Evolutionary conservation across 1,284 basidiomycete genomes (phyloP).

Genomic region (Sanghuangporus baumii): DNA sequence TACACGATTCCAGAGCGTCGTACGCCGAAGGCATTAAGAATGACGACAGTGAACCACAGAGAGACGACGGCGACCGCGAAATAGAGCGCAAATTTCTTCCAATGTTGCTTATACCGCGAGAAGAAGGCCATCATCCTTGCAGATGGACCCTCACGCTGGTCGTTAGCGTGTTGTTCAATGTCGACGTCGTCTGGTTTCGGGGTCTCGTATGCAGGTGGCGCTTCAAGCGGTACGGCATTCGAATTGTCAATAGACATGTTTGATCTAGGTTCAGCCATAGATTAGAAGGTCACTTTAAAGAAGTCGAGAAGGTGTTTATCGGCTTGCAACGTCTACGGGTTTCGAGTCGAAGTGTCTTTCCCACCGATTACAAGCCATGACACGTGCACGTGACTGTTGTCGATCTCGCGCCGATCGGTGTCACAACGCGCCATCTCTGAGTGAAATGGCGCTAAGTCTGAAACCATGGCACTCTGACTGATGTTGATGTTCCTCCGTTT

Average conservation of each 20-base stretch:
- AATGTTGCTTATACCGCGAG: not conserved
- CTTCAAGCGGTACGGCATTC: not conserved
- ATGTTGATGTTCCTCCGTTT: not conserved
- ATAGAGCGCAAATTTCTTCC: not conserved
- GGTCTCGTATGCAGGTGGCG: not conserved
- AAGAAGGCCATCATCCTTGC: not conserved
- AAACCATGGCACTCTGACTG: not conserved
- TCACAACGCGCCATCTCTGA: not conserved
- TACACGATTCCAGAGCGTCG: conserved; percentile 34
- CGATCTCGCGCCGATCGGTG: not conserved
- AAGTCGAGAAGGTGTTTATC: not conserved
- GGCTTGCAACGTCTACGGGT: not conserved
- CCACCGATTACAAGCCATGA: no score
- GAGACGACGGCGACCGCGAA: not conserved
- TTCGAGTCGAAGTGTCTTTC: not conserved
- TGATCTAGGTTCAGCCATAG: not conserved
- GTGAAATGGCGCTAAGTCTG: not conserved
- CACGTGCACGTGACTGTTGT: not conserved
- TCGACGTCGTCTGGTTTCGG: not conserved
- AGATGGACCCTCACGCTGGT: not conserved
- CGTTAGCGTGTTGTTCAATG: not conserved
- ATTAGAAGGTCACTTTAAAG: not conserved
- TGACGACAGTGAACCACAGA: not conserved
- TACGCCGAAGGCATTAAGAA: not conserved
- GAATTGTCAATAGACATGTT: no score